phyloP scores from a whole-genome alignment of 345 rosid species.

The Leavenworthia alabamica region DNA sequence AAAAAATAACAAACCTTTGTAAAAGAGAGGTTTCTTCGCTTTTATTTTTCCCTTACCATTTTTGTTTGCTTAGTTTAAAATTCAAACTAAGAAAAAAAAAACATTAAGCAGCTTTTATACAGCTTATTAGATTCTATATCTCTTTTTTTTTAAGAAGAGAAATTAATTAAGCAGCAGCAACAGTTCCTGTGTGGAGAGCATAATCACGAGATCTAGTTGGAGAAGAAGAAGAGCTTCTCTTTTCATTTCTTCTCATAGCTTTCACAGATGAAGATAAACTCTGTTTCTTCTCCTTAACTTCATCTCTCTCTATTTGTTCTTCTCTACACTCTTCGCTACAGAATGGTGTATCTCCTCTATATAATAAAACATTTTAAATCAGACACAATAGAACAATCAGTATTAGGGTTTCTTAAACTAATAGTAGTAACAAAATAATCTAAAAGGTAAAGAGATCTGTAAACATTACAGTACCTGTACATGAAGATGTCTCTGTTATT shows the following conservation, averaged over 20 bases:
- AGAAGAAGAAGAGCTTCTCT: slow-evolving; percentile 30
- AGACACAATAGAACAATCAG: slow-evolving; percentile 5
- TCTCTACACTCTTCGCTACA: slow-evolving; percentile 86
- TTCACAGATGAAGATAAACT: slow-evolving; percentile 59
- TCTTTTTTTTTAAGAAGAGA: background rate
- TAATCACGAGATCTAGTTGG: slow-evolving; percentile 32
- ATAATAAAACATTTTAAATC: background rate
- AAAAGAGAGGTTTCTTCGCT: too few species aligned
- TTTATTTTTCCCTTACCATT: too few species aligned
- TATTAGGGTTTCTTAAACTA: slow-evolving; percentile 6
- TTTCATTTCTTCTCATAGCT: slow-evolving; percentile 45
- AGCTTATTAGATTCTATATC: too few species aligned
- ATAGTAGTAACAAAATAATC: background rate
- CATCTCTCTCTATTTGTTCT: slow-evolving; percentile 72
- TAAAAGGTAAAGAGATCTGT: background rate
- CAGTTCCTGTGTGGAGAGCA: slow-evolving; percentile 28
- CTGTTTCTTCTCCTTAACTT: slow-evolving; percentile 49
- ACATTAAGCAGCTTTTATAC: too few species aligned
- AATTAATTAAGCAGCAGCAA: slow-evolving; percentile 29
- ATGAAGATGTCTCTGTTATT: slow-evolving; percentile 71
- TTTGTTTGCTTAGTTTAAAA: too few species aligned
- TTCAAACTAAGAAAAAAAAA: too few species aligned
- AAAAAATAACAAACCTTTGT: too few species aligned
- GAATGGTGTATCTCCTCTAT: slow-evolving; percentile 85
- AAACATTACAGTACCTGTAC: slow-evolving; percentile 61